These are phyloP conservation scores for Penicillium sclerotigenum DNA, from an alignment of 2,329 filamentous ascomycete species.

Conservation along the genomic window DNA sequence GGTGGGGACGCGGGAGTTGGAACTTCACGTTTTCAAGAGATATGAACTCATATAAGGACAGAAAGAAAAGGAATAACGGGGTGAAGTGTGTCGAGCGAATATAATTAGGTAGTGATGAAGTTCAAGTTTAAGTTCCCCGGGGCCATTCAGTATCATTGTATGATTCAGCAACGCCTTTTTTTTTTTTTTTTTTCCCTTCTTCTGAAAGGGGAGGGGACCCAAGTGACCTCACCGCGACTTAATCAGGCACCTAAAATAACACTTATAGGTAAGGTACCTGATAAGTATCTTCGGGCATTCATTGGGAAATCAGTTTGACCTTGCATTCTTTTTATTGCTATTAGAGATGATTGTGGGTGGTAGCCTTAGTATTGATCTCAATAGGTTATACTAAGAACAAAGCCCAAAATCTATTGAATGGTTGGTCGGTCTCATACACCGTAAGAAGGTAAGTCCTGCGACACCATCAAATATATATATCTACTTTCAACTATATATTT, in stretches of 20 bases:
- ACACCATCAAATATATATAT: too few species aligned
- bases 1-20: constrained; percentile 9
- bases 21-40: constrained; percentile 12
- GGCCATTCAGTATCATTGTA: background rate
- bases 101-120: background rate
- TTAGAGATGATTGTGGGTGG: background rate
- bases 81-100: background rate
- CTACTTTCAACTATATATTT: too few species aligned
- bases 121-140: constrained; percentile 1
- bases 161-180: background rate
- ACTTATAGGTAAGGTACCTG: background rate
- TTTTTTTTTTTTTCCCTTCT: background rate
- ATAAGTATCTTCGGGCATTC: background rate
- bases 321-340: background rate
- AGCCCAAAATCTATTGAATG: background rate
- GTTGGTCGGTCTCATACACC: too few species aligned
- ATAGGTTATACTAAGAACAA: background rate
- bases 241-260: background rate
- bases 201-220: background rate
- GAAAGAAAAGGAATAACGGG: background rate
- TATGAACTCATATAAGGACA: constrained; percentile 2
- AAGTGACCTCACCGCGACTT: constrained; percentile 5
- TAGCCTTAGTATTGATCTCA: background rate
- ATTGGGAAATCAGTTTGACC: background rate
- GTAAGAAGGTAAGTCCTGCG: too few species aligned